Evolutionary conservation across 306 rosid genomes (phyloP).

Genomic region (Astragalus glycyphyllos): DNA sequence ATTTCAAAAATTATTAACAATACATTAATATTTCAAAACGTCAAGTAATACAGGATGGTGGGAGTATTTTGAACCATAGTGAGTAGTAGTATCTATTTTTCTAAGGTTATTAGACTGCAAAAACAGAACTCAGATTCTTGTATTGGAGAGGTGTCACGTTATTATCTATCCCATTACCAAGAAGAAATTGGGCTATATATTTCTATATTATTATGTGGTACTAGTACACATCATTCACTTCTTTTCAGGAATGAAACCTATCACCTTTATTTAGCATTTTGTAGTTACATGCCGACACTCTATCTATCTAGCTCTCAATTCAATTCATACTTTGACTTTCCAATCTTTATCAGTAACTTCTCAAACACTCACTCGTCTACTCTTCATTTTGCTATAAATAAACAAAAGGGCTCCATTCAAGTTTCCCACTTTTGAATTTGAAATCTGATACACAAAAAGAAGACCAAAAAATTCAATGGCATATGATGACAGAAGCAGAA

Average conservation of each 20-base stretch:
- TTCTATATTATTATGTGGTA: background rate
- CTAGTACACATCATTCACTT: conserved; percentile 11
- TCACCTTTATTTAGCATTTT: conserved; percentile 27
- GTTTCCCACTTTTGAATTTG: conserved; percentile 19
- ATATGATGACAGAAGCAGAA: conserved; percentile 51
- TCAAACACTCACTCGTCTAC: background rate
- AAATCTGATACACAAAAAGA: conserved; percentile 19
- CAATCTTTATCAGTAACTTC: background rate
- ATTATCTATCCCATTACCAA: too few relatives aligned
- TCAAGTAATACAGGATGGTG: too few relatives aligned
- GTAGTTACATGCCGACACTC: conserved; percentile 15
- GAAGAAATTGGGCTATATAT: too few relatives aligned
- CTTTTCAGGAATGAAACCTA: conserved; percentile 15
- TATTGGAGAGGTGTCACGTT: too few relatives aligned
- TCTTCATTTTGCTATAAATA: conserved; percentile 20
- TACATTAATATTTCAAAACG: too few relatives aligned
- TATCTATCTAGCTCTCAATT: background rate
- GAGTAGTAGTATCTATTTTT: too few relatives aligned
- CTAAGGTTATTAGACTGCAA: too few relatives aligned
- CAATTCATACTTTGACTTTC: conserved; percentile 2
- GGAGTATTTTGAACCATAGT: too few relatives aligned
- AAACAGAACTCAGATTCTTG: too few relatives aligned
- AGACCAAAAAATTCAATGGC: conserved; percentile 47
- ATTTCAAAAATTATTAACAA: too few relatives aligned
- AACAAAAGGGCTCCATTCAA: background rate